Base-by-base conservation (phyloP, 2,329 filamentous ascomycete genomes). In the Claviceps sp. region DNA sequence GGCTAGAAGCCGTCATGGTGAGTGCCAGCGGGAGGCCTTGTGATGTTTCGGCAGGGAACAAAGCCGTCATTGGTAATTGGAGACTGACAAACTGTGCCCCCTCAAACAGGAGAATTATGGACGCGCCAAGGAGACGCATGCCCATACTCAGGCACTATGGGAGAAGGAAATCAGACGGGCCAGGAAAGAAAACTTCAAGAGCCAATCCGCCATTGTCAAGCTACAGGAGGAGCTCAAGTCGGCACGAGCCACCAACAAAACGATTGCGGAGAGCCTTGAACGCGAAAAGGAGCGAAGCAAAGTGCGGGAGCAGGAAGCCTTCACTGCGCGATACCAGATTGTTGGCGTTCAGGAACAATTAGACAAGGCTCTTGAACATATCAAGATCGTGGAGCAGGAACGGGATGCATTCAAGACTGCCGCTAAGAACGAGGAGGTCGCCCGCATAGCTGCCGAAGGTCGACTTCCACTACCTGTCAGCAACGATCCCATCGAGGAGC, bases 191-290 rank as follows among this genome's bases (percentile, higher is more conserved):
- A 81, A 81, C 2, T 87, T 87, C 73, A 87, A 87, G 62, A 77
- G 79, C n/a, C 82, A 86, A 58, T 86, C 83, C 2, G 67, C 71
- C 11, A 75, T 83, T 37, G 78, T 87, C 59, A 86, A 86, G 62
- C 64, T 84, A n/a, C 83, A 87, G 62, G 84, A 87, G 59, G 84
- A 88, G 60, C 73, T 87, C 56, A 87, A 87, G 63, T 70, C 78
- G 0, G 70, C 77, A 50, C 76, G 81, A 45, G 68, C 68, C 26
- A 68, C 70, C n/a, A 67, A 75, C 49, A 80, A 78, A 57, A 69
- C 74, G 7, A 68, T 73, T 24, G 78, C 86, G 56, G 75, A 81
- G 48, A 73, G 73, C 52, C 68, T 88, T 13, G 77, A 81, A 54
- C 72, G 76, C 44, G 81, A 87, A 62, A 83, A 80, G 63, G 74